Base-by-base conservation (phyloP, 2,329 filamentous ascomycete genomes). In the Kalaharituber pfeilii region DNA sequence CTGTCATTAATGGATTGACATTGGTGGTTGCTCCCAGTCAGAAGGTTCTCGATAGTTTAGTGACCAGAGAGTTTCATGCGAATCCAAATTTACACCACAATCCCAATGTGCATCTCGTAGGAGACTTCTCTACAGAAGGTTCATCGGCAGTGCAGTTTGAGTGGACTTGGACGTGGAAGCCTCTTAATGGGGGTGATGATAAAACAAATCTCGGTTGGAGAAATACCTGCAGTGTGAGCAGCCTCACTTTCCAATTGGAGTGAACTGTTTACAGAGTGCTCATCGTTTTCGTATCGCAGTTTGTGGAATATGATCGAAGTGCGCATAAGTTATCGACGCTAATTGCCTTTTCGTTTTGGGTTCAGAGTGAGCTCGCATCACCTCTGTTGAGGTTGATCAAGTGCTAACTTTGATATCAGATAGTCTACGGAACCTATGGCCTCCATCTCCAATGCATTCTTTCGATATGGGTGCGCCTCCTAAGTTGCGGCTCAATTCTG, bases 71-170 rank as follows among this genome's bases (percentile, higher is more conserved):
- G 68, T 96, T 98, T 64, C 87, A 96, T 63, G 87, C 89, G 61
- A 87, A 98, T 65, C 91, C 91, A 0, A 98, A 98, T 65, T 73
- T 98, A 54, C 91, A 98, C 72, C 96, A 94, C 67, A 96, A 95
- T 66, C 77, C 87, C 53, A 96, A 96, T 66, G 91, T 98, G 36
- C 84, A 93, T 65, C 75, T 96, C 45, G 81, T 98, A n/a, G 91
- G 91, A 2, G 87, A 94, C 67, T 95, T 84, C 66, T 76, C 78
- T 2, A 98, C 91, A 0, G 80, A 76, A 28, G 88, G 89, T n/a
- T 85, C 74, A 64, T 73, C 82, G 5, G 89, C 86, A 1, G 82
- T 94, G 27, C 81, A 86, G 29, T 95, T 95, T 66, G 83, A 89
- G 60, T 98, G 89, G 87, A 81, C 82, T 6, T 98, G 91, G 91